Evolutionary conservation across 495 filamentous ascomycete genomes (phyloP).

Genomic region (Lindgomyces ingoldianus): DNA sequence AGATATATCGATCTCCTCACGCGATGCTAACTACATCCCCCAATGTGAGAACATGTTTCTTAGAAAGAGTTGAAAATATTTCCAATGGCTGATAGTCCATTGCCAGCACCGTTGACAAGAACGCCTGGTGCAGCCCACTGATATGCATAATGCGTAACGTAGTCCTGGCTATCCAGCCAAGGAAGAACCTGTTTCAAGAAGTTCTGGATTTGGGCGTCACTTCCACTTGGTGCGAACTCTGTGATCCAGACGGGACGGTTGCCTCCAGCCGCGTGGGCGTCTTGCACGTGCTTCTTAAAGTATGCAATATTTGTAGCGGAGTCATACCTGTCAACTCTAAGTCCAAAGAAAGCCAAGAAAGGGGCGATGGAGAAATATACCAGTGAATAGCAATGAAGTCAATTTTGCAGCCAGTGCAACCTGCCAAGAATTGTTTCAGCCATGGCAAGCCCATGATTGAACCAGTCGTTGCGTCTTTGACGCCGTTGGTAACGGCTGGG

Average conservation of each 20-base stretch:
- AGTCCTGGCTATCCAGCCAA: conserved; percentile 21
- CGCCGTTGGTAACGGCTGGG: conserved; percentile 27
- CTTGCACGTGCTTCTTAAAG: conserved; percentile 24
- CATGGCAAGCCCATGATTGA: conserved; percentile 10
- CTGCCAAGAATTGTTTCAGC: conserved; percentile 9
- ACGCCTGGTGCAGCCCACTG: neutral
- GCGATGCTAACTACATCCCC: no score
- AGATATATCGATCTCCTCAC: no score
- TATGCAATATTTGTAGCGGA: neutral
- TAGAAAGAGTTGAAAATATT: conserved; percentile 13
- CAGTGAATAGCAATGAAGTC: conserved; percentile 31
- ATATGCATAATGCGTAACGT: conserved; percentile 23
- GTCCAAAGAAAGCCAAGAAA: no score
- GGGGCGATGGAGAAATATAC: no score
- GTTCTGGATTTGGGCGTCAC: neutral
- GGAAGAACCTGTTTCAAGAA: conserved; percentile 25
- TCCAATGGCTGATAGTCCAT: conserved; percentile 13
- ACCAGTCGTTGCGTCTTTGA: conserved; percentile 1
- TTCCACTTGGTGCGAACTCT: conserved; percentile 17
- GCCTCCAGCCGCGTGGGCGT: neutral
- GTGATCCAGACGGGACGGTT: conserved; percentile 30
- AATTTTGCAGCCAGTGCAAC: conserved; percentile 20
- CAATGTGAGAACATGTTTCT: no score
- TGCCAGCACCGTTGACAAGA: conserved; percentile 21
- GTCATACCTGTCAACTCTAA: conserved; percentile 5